Conservation (phyloP, 2,329 filamentous ascomycete genomes). For the Sarocladium brachiariae region DNA sequence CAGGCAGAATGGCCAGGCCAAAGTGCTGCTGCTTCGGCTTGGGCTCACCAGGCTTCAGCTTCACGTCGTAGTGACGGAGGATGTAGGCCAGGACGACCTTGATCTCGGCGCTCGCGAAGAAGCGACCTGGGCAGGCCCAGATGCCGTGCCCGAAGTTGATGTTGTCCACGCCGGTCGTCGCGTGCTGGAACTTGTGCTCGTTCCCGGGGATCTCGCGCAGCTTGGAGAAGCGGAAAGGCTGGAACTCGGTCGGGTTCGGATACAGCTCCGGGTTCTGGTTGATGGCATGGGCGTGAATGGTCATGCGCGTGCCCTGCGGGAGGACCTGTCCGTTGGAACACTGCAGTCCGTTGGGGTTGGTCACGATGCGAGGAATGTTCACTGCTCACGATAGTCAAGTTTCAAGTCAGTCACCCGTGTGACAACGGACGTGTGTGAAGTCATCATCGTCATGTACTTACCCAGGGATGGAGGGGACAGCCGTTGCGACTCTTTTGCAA, state of each 20-base stretch:
- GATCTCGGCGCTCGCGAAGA: conserved; percentile 35
- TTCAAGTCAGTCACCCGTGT: not conserved
- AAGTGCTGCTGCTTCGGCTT: not conserved
- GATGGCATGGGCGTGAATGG: not conserved
- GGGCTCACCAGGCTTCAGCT: not conserved
- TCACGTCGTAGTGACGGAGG: conserved; percentile 31
- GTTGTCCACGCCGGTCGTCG: conserved; percentile 29
- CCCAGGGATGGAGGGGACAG: not conserved
- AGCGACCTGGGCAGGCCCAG: conserved; percentile 33
- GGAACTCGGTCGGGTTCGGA: conserved; percentile 24
- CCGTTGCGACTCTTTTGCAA: conserved; percentile 11
- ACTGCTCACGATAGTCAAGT: not conserved
- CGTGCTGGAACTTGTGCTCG: conserved; percentile 31
- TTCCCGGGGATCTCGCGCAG: conserved; percentile 27
- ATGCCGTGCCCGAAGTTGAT: conserved; percentile 28
- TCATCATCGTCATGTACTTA: not conserved
- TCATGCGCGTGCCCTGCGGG: not conserved
- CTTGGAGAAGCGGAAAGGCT: conserved; percentile 39
- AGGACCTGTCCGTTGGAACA: not conserved
- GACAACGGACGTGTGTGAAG: no score
- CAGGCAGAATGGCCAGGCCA: not conserved
- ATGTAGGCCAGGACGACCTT: conserved; percentile 33
- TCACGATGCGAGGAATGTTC: not conserved
- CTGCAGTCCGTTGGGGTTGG: not conserved
- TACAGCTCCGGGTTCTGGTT: not conserved